phyloP scores from a whole-genome alignment of 257 asterid species.

The Paulownia fortunei region DNA sequence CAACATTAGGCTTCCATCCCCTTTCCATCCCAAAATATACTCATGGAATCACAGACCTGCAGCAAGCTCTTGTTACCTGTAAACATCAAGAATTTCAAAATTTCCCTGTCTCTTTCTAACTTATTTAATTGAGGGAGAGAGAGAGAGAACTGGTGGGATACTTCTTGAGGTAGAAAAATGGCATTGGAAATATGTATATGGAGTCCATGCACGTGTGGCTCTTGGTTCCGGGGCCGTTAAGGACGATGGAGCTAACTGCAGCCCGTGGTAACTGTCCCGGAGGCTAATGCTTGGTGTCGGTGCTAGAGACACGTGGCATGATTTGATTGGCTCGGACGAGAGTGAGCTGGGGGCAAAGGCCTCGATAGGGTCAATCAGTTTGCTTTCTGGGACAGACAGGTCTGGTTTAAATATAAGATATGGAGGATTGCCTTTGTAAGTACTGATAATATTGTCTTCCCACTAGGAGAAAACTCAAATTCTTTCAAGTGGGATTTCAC shows the following conservation, averaged over 20 bases:
- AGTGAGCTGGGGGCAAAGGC: conserved; percentile 59
- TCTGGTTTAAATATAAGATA: neutral
- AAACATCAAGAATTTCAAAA: neutral
- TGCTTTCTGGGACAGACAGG: conserved; percentile 41
- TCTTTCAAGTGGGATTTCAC: neutral
- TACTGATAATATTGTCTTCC: neutral
- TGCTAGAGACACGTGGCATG: conserved; percentile 54
- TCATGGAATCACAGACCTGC: conserved; percentile 33
- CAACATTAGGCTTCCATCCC: conserved; percentile 59
- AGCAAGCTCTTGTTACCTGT: neutral
- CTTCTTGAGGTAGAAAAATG: neutral
- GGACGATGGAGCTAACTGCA: conserved; percentile 39
- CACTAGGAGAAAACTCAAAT: neutral
- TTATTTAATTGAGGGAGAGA: conserved; percentile 10
- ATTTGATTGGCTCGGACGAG: conserved; percentile 34
- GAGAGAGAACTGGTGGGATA: neutral
- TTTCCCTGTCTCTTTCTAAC: conserved; percentile 7
- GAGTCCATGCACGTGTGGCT: conserved; percentile 50
- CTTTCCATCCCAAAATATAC: conserved; percentile 53
- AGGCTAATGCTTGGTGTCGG: conserved; percentile 69
- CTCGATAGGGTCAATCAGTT: conserved; percentile 39
- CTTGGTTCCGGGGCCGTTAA: conserved; percentile 47
- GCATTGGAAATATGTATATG: neutral
- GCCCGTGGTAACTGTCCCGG: conserved; percentile 50
- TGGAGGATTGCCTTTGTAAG: neutral